These are phyloP conservation scores for Pythium angustatum DNA, from an alignment of 352 stramenopile genomes.

Conservation along the genomic window DNA sequence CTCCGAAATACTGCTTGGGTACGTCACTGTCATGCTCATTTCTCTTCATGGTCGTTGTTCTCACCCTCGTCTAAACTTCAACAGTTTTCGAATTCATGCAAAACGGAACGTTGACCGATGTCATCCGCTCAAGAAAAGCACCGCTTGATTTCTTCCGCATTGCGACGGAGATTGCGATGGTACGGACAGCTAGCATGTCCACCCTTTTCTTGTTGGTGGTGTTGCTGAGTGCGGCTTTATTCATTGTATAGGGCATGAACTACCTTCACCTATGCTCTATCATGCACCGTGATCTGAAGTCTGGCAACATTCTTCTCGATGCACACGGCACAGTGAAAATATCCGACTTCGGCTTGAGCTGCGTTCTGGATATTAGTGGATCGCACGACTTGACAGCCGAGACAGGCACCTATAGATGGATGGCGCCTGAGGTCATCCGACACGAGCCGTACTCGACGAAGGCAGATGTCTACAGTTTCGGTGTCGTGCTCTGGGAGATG, in stretches of 20 bases:
- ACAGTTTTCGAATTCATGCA: conserved; percentile 89
- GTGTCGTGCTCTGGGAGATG: conserved; percentile 86
- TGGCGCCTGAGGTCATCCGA: conserved; percentile 94
- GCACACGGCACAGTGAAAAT: conserved; percentile 84
- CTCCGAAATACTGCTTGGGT: conserved; percentile 82
- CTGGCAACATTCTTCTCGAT: conserved; percentile 92
- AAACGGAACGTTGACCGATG: conserved; percentile 79
- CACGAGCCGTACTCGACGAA: conserved; percentile 94
- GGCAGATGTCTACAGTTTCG: conserved; percentile 95
- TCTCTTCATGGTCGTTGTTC: background rate
- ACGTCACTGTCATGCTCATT: conserved; percentile 30
- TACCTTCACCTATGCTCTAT: conserved; percentile 94
- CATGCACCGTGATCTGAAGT: conserved; percentile 96
- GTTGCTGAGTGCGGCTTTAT: too few species aligned
- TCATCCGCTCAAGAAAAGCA: conserved; percentile 68
- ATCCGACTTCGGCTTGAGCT: conserved; percentile 88
- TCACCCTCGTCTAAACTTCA: background rate
- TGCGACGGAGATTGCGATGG: conserved; percentile 78
- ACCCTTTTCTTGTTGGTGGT: background rate
- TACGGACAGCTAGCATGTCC: too few species aligned
- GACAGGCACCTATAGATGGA: conserved; percentile 93
- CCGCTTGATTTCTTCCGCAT: conserved; percentile 84
- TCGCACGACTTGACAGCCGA: conserved; percentile 83
- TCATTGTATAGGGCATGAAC: conserved; percentile 90
- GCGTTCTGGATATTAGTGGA: conserved; percentile 75